phyloP scores from a whole-genome alignment of 768 basidiomycete species.

The Boletus reticuloceps region DNA sequence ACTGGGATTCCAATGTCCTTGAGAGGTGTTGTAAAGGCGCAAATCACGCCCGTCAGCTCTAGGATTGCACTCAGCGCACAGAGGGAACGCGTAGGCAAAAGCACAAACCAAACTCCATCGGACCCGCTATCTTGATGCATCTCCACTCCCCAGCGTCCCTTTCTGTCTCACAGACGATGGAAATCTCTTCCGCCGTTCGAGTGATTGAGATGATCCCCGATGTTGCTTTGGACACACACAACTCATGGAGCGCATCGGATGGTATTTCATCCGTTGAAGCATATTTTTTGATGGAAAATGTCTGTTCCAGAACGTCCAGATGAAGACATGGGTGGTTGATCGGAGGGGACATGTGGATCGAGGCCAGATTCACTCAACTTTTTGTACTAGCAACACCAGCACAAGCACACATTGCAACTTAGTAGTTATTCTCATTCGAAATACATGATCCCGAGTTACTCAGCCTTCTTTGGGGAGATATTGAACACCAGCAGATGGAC shows the following conservation, averaged over 20 bases:
- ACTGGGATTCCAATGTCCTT: conserved; percentile 51
- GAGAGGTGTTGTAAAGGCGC: conserved; percentile 52
- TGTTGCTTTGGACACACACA: conserved; percentile 30
- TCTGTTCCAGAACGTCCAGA: conserved; percentile 42
- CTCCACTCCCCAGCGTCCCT: conserved; percentile 47
- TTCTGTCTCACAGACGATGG: conserved; percentile 49
- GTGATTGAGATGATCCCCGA: conserved; percentile 53
- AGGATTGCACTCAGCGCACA: conserved; percentile 1
- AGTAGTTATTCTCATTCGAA: not conserved
- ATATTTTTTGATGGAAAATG: conserved; percentile 47
- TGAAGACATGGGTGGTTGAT: conserved; percentile 44
- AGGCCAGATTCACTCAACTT: not conserved
- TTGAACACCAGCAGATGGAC: too few species aligned
- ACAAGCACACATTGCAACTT: too few species aligned
- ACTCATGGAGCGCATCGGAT: conserved; percentile 12
- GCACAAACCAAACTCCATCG: conserved; percentile 59
- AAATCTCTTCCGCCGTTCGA: conserved; percentile 58
- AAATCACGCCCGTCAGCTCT: conserved; percentile 59
- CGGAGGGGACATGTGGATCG: conserved; percentile 39
- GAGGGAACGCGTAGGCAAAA: not conserved
- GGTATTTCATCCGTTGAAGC: conserved; percentile 35
- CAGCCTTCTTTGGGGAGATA: conserved; percentile 39
- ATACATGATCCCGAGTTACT: not conserved
- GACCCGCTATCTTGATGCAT: conserved; percentile 62
- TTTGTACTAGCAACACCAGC: not conserved